phyloP scores from a whole-genome alignment of 495 filamentous ascomycete species.

The Pyrenopolyporus hunteri region DNA sequence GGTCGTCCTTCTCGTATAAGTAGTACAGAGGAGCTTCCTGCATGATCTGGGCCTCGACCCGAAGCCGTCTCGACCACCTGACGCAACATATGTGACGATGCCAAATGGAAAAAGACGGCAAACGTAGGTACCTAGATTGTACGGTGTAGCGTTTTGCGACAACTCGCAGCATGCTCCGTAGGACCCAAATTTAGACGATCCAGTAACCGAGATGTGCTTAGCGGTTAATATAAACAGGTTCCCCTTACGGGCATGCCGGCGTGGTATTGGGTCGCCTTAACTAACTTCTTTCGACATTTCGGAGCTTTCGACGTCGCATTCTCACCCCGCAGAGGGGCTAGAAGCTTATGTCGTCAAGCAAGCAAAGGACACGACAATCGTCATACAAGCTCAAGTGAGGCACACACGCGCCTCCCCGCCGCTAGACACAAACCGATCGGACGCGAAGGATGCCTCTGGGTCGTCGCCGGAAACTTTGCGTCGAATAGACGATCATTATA shows the following conservation, averaged over 20 bases:
- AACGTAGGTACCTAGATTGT: not conserved
- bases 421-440: not conserved
- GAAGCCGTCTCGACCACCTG: conserved; percentile 19
- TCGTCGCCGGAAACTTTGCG: not conserved
- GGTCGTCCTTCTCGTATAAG: not conserved
- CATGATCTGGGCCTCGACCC: conserved; percentile 18
- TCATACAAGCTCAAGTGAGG: not conserved
- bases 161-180: conserved; percentile 2
- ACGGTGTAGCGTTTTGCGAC: not conserved
- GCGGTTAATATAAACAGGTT: conserved; percentile 21
- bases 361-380: not conserved
- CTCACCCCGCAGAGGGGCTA: conserved; percentile 36
- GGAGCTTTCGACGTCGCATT: conserved; percentile 23
- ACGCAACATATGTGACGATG: conserved; percentile 19
- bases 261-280: conserved; percentile 5
- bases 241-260: conserved; percentile 12
- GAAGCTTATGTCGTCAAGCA: conserved; percentile 8
- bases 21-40: not conserved
- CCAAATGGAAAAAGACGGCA: too few relatives aligned
- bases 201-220: conserved; percentile 17
- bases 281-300: conserved; percentile 27
- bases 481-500: too few relatives aligned
- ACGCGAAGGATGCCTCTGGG: not conserved
- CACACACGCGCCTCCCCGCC: too few relatives aligned
- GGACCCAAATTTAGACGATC: conserved; percentile 23